Base-by-base conservation (phyloP, 805 yeast species). In the Komagataella ulmi region DNA sequence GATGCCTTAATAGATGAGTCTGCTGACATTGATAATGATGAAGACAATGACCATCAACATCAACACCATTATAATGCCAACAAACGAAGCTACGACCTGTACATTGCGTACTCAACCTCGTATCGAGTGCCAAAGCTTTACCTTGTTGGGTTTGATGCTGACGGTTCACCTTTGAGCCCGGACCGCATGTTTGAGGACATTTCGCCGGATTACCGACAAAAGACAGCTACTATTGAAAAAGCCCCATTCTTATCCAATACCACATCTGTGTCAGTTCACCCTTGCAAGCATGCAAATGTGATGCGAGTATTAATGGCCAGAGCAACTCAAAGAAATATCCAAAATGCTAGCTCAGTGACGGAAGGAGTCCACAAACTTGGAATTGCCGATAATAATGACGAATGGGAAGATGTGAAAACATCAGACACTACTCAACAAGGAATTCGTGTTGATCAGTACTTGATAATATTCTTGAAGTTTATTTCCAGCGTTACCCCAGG, bases 401-500 rank as follows among this genome's bases (percentile, higher is more conserved):
- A 61, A 10, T 55, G 62, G 59, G 59, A 60, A 53, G 54, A 54
- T 46, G 51, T 60, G n/a, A 49, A 55, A 45, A 44, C 55, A 53
- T 24, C 14, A 43, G 50, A 46, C 44, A 24, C 24, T 6, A 67
- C 65, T 52, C 60, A 59, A 7, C 70, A 65, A 24, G 75, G 80
- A 17, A 73, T 91, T 6, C 74, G 96, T 30, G 97, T 85, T 1
- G 98, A 93, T 64, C 97, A 90, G 63, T 93, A 93, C 63, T 68
- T 93, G 57, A 75, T 93, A 44, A 83, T 91, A 14, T 93, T 93
- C 65, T 74, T 93, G 61, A 93, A 93, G 68, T 93, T 93, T 62
- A 91, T 93, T 49, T 86, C 97, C 7, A 88, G 97, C 69, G 98
- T 93, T 7, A 90, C 96, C 1, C 99, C 99, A 0, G 96, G 97